A percentile compares a stretch with the other conserved stretches of the same genome.
Conservation (phyloP, 441 rosid genomes). For the Gossypium armourianum region DNA sequence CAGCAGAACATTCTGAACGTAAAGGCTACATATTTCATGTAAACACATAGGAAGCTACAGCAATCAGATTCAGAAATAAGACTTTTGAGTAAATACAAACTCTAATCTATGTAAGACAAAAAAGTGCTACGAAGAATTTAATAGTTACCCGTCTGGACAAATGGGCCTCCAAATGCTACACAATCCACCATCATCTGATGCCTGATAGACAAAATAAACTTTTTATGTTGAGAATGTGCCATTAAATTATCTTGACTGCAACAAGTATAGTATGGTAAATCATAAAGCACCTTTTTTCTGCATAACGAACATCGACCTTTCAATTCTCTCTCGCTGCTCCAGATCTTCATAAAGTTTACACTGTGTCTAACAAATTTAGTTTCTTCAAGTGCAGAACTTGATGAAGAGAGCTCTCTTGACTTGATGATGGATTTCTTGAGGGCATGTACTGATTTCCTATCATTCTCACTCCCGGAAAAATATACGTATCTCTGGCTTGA, state of each 20-base stretch:
- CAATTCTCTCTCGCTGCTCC: conserved; percentile 73
- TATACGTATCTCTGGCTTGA: conserved; percentile 71
- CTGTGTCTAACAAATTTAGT: conserved; percentile 60
- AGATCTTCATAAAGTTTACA: conserved; percentile 64
- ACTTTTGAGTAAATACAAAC: neutral
- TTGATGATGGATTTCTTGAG: conserved; percentile 42
- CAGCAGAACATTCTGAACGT: neutral
- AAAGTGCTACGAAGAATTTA: neutral
- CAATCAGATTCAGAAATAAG: neutral
- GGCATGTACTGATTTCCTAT: conserved; percentile 32
- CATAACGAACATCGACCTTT: conserved; percentile 67
- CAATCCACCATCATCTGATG: conserved; percentile 41
- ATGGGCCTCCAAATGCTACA: conserved; percentile 89
- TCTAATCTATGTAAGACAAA: neutral
- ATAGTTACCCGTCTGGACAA: conserved; percentile 72
- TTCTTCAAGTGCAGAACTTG: conserved; percentile 37
- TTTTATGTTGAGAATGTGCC: neutral
- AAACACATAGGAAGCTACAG: neutral
- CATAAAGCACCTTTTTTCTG: conserved; percentile 57
- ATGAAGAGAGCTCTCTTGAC: conserved; percentile 53
- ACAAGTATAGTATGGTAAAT: conserved; percentile 7
- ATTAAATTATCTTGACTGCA: neutral
- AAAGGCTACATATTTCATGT: neutral
- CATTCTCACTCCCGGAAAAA: conserved; percentile 63
- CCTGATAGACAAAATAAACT: conserved; percentile 34